A percentile compares a stretch with the other conserved stretches of the same genome.
Evolutionary conservation across 106 monocot genomes (phyloP).

Genomic region (Platanthera zijinensis): DNA sequence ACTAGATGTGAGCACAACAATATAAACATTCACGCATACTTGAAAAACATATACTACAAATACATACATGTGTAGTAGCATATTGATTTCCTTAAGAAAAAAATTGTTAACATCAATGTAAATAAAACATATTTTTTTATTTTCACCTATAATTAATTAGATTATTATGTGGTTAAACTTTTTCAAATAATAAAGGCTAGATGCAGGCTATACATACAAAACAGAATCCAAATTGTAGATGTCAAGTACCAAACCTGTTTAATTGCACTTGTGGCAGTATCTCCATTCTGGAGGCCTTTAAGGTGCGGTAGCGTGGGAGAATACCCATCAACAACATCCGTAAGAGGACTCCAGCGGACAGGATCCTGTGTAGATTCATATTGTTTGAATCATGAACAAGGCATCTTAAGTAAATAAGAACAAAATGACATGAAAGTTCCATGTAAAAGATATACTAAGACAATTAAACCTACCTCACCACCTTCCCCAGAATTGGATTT

Average conservation of each 20-base stretch:
- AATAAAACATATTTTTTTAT: not conserved
- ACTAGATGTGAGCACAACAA: too few species aligned
- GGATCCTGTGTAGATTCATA: slow-evolving; percentile 57
- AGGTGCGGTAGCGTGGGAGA: slow-evolving; percentile 98
- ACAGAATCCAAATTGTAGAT: not conserved
- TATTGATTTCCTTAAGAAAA: not conserved
- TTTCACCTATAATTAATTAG: not conserved
- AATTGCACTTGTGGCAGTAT: slow-evolving; percentile 97
- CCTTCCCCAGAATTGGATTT: slow-evolving; percentile 99
- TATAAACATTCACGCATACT: too few species aligned
- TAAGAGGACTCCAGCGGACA: slow-evolving; percentile 88
- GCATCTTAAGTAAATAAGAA: not conserved
- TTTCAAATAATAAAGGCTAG: too few species aligned
- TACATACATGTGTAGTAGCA: not conserved
- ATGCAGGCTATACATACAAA: not conserved
- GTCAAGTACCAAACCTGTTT: slow-evolving; percentile 53
- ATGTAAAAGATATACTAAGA: not conserved
- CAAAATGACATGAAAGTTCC: not conserved
- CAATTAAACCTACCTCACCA: slow-evolving; percentile 66
- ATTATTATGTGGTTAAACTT: too few species aligned
- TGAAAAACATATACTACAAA: too few species aligned
- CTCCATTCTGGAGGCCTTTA: slow-evolving; percentile 99
- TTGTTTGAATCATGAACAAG: not conserved
- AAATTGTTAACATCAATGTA: not conserved
- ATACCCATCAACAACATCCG: slow-evolving; percentile 96